Percentiles rank a stretch among this genome's conserved stretches.
These are phyloP conservation scores for Tetrahymena borealis DNA, from an alignment of 73 alveolate species.

Conservation along the genomic window DNA sequence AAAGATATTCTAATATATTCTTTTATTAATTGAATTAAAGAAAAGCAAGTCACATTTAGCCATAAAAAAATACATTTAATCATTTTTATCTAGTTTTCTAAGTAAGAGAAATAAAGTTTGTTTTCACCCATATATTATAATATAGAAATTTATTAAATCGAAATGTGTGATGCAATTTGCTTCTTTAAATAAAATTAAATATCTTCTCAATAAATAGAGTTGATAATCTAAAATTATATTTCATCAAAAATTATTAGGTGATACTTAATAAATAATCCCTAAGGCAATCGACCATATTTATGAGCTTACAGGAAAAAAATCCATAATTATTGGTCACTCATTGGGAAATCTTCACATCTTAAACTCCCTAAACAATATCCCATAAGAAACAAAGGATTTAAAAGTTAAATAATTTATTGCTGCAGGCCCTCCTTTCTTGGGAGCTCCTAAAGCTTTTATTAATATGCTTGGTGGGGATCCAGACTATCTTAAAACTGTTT, in stretches of 20 bases:
- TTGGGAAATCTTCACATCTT: slow-evolving; percentile 21
- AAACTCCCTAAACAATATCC: not conserved
- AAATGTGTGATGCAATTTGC: not conserved
- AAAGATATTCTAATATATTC: not conserved
- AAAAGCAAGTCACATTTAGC: not conserved
- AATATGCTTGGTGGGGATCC: slow-evolving; percentile 35
- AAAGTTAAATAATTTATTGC: slow-evolving; percentile 1
- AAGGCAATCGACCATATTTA: not conserved
- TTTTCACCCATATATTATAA: not conserved
- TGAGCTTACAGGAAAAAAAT: slow-evolving; percentile 23
- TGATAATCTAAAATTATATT: too few relatives aligned
- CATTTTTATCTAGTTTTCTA: not conserved
- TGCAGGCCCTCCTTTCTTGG: slow-evolving; percentile 32
- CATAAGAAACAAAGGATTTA: not conserved
- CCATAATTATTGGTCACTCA: slow-evolving; percentile 10
- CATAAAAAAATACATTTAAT: not conserved
- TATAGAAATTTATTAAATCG: not conserved
- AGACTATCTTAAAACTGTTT: not conserved
- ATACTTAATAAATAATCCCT: not conserved
- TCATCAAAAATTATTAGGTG: not conserved
- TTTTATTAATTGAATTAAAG: not conserved
- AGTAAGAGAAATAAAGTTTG: not conserved
- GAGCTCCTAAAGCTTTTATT: slow-evolving; percentile 25
- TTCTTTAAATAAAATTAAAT: not conserved
- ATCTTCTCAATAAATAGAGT: too few relatives aligned